Conservation (phyloP, 1,284 basidiomycete species). For the Microbotryomycetes sp. region DNA sequence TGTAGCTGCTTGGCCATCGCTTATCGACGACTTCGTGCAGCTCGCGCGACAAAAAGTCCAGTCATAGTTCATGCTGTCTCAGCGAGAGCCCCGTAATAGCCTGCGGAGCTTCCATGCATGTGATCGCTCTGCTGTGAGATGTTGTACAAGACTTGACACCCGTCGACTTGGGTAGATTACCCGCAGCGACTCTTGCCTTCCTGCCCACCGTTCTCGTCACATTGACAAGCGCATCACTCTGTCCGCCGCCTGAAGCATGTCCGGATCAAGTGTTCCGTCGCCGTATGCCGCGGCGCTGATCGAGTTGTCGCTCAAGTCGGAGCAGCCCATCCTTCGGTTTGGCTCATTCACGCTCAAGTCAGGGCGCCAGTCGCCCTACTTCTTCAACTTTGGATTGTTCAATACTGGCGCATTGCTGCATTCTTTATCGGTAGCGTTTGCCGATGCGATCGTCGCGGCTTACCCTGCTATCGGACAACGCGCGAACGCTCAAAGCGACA, state of each 20-base stretch:
- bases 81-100: too few relatives aligned
- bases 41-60: slow-evolving; percentile 44
- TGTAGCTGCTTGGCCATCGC: slow-evolving; percentile 79
- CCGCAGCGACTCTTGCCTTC: too few relatives aligned
- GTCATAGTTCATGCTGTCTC: background rate
- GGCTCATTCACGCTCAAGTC: slow-evolving; percentile 89
- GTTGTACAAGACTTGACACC: too few relatives aligned
- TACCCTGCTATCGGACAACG: slow-evolving; percentile 27
- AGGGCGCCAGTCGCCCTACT: slow-evolving; percentile 88
- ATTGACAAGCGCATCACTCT: too few relatives aligned
- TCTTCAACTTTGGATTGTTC: slow-evolving; percentile 89
- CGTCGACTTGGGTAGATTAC: too few relatives aligned
- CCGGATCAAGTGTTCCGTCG: too few relatives aligned
- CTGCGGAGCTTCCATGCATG: too few relatives aligned
- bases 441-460: slow-evolving; percentile 56
- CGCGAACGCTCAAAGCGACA: slow-evolving; percentile 36
- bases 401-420: slow-evolving; percentile 76
- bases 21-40: slow-evolving; percentile 80
- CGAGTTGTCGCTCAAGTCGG: slow-evolving; percentile 31
- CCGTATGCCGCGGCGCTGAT: slow-evolving; percentile 22
- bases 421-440: slow-evolving; percentile 78
- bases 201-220: too few relatives aligned
- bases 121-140: too few relatives aligned
- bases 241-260: too few relatives aligned
- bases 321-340: slow-evolving; percentile 60